phyloP scores from a whole-genome alignment of 371 early-diverging fungal genomes.

The Dichotomocladium elegans region DNA sequence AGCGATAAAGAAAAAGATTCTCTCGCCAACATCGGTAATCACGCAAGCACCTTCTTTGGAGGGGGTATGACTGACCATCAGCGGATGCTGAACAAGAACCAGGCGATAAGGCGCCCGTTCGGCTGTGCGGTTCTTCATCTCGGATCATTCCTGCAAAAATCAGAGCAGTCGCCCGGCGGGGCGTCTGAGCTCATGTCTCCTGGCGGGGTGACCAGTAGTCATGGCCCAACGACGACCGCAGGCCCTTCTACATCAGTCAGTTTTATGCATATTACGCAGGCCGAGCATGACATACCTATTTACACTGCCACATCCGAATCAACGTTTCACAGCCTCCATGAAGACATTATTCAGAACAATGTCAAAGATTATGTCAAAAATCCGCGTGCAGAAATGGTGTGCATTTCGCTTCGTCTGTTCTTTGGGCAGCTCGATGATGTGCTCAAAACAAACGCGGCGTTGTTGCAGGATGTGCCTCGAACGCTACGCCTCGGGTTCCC shows the following conservation, averaged over 20 bases:
- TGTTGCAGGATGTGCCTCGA: slow-evolving; percentile 42
- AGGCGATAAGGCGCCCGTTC: slow-evolving; percentile 52
- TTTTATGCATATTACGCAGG: neutral
- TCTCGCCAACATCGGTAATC: slow-evolving; percentile 19
- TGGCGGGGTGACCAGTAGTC: neutral
- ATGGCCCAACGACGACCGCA: neutral
- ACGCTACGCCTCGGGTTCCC: slow-evolving; percentile 64
- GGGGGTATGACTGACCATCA: neutral
- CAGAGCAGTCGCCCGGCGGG: slow-evolving; percentile 9
- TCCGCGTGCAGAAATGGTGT: slow-evolving; percentile 51
- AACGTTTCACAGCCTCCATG: slow-evolving; percentile 51
- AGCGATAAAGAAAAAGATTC: slow-evolving; percentile 48
- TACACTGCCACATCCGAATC: slow-evolving; percentile 54
- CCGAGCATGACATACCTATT: slow-evolving; percentile 55
- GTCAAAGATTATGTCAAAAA: slow-evolving; percentile 44
- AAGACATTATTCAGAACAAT: slow-evolving; percentile 56
- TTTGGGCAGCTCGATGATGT: slow-evolving; percentile 46
- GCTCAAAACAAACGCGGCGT: slow-evolving; percentile 41
- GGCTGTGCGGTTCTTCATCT: slow-evolving; percentile 64
- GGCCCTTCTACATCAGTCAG: slow-evolving; percentile 4
- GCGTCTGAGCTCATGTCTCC: slow-evolving; percentile 4
- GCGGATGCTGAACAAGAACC: neutral
- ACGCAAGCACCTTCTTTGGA: slow-evolving; percentile 26
- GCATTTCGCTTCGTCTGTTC: slow-evolving; percentile 49
- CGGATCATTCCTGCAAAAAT: slow-evolving; percentile 29